Evolutionary conservation across 495 filamentous ascomycete genomes (phyloP).

Genomic region (Xylaria bambusicola): DNA sequence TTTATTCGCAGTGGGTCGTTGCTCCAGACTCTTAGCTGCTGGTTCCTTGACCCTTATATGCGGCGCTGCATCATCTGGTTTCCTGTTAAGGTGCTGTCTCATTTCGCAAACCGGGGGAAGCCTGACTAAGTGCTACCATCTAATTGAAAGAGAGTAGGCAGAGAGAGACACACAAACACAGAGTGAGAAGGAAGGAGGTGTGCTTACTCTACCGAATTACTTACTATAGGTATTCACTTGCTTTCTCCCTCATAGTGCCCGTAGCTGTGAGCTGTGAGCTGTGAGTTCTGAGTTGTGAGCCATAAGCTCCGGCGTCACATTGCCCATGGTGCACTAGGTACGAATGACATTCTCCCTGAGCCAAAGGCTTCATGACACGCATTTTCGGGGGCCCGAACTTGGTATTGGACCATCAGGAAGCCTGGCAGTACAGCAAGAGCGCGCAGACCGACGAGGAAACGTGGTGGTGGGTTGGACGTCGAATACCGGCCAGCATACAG

Average conservation of each 20-base stretch:
- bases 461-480: slow-evolving; percentile 17
- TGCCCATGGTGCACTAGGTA: neutral
- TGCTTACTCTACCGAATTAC: neutral
- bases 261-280: neutral
- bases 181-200: no score
- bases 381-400: slow-evolving; percentile 3
- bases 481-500: neutral
- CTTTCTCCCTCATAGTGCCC: neutral
- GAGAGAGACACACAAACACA: no score
- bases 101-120: no score
- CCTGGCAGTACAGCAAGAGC: neutral
- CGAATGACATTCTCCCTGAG: neutral
- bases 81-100: neutral
- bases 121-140: no score
- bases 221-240: neutral
- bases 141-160: no score
- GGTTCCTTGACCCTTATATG: neutral
- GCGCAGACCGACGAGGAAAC: neutral
- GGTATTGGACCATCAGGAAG: slow-evolving; percentile 3
- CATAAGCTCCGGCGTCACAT: no score
- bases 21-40: neutral
- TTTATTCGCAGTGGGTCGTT: neutral
- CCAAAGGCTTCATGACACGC: slow-evolving; percentile 19
- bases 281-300: neutral
- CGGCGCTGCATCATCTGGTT: slow-evolving; percentile 2